A percentile compares a stretch with the other conserved stretches of the same genome.
Evolutionary conservation across 192 early-diverging fungal species (phyloP).

Genomic region (Coemansia sp.): DNA sequence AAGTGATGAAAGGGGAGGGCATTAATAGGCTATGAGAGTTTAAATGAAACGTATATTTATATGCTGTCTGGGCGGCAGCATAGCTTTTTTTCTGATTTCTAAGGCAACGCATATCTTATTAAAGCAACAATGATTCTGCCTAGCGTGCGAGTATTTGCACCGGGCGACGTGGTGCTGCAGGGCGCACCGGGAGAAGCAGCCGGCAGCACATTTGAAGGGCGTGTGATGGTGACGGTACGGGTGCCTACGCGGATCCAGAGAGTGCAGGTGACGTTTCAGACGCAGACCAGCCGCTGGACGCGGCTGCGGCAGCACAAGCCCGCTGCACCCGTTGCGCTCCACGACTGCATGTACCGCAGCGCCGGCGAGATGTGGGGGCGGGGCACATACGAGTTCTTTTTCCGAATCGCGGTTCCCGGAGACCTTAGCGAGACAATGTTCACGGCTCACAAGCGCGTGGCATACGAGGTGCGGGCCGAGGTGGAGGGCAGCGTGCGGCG

Average conservation of each 20-base stretch:
- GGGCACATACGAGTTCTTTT: conserved; percentile 47
- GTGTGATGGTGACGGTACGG: conserved; percentile 41
- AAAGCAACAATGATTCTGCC: conserved; percentile 33
- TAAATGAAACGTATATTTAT: too few relatives aligned
- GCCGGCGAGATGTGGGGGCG: conserved; percentile 16
- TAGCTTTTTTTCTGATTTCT: too few relatives aligned
- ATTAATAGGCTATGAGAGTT: too few relatives aligned
- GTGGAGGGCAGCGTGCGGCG: conserved; percentile 26
- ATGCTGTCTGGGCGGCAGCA: too few relatives aligned
- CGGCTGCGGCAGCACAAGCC: background rate
- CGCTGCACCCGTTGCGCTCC: background rate
- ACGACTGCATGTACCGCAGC: conserved; percentile 11
- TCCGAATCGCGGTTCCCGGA: conserved; percentile 44
- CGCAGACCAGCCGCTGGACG: conserved; percentile 19
- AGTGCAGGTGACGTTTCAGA: conserved; percentile 39
- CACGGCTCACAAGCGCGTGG: conserved; percentile 42
- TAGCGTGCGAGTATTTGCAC: conserved; percentile 39
- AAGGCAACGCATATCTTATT: background rate
- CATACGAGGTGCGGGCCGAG: conserved; percentile 41
- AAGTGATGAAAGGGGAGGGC: too few relatives aligned
- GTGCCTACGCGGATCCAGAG: conserved; percentile 22
- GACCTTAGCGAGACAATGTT: conserved; percentile 51
- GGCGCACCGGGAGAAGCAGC: conserved; percentile 35
- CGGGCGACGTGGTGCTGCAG: conserved; percentile 42
- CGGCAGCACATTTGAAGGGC: conserved; percentile 34